phyloP scores from a whole-genome alignment of 2,329 filamentous ascomycete genomes.

The Clonostachys byssicola region DNA sequence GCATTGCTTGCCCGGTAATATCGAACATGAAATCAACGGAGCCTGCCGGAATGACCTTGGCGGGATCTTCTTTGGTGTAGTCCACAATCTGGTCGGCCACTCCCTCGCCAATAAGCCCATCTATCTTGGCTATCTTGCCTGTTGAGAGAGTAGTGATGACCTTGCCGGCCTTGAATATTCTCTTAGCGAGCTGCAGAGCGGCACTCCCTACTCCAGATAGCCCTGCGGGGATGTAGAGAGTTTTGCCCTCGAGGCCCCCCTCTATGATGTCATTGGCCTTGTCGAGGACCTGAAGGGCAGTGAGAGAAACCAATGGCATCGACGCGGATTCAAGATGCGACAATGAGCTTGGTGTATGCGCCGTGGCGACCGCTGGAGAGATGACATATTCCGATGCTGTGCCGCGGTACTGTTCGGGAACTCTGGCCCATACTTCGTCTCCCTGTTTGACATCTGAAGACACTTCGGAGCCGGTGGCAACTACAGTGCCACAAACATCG shows the following conservation, averaged over 20 bases:
- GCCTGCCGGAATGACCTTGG: slow-evolving; percentile 17
- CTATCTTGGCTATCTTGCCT: slow-evolving; percentile 27
- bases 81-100: slow-evolving; percentile 26
- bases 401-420: slow-evolving; percentile 13
- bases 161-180: slow-evolving; percentile 33
- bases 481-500: slow-evolving; percentile 31
- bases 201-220: background rate
- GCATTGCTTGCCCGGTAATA: slow-evolving; percentile 22
- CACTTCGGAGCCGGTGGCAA: slow-evolving; percentile 23
- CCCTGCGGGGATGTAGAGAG: slow-evolving; percentile 15
- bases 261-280: slow-evolving; percentile 13
- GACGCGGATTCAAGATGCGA: slow-evolving; percentile 36
- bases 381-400: slow-evolving; percentile 19
- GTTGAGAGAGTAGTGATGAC: slow-evolving; percentile 40
- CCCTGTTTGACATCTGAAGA: slow-evolving; percentile 20
- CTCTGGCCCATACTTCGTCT: slow-evolving; percentile 12
- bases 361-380: slow-evolving; percentile 21
- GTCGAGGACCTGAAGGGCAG: slow-evolving; percentile 29
- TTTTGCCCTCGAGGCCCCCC: slow-evolving; percentile 30
- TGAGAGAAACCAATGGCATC: slow-evolving; percentile 34
- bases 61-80: slow-evolving; percentile 11
- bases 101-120: slow-evolving; percentile 27
- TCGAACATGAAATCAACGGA: slow-evolving; percentile 38
- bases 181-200: slow-evolving; percentile 32
- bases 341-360: slow-evolving; percentile 30